Evolutionary conservation across 225 moss, liverwort and hornwort species (phyloP).

Genomic region (Pseudisothecium myosuroides): DNA sequence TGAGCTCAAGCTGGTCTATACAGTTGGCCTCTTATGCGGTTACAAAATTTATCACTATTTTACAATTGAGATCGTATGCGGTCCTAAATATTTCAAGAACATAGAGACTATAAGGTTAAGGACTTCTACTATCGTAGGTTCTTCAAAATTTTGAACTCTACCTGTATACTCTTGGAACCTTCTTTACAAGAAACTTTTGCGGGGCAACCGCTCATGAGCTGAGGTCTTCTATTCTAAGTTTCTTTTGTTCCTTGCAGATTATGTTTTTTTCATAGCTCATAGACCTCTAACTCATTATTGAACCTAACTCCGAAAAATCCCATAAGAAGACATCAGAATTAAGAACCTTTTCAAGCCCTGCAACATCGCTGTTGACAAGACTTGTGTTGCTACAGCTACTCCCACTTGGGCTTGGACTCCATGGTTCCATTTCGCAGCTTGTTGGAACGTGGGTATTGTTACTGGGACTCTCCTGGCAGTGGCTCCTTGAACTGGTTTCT

Average conservation of each 20-base stretch:
- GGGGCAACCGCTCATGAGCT: background rate
- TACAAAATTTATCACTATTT: constrained; percentile 7
- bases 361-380: constrained; percentile 24
- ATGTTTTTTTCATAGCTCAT: background rate
- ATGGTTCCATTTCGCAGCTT: constrained; percentile 50
- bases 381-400: constrained; percentile 51
- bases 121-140: background rate
- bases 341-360: constrained; percentile 54
- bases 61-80: constrained; percentile 2
- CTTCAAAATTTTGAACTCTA: constrained; percentile 2
- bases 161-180: background rate
- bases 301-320: constrained; percentile 57
- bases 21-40: constrained; percentile 5
- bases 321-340: constrained; percentile 57
- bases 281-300: constrained; percentile 33
- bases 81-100: background rate
- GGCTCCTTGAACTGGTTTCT: constrained; percentile 41
- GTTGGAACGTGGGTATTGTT: constrained; percentile 32
- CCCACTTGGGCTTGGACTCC: constrained; percentile 54
- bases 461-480: constrained; percentile 42
- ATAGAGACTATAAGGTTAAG: background rate
- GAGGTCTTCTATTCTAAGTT: background rate
- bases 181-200: background rate
- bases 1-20: constrained; percentile 16
- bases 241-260: background rate